These are phyloP conservation scores for Limtongia smithiae DNA, from an alignment of 805 yeast species.

Conservation along the genomic window DNA sequence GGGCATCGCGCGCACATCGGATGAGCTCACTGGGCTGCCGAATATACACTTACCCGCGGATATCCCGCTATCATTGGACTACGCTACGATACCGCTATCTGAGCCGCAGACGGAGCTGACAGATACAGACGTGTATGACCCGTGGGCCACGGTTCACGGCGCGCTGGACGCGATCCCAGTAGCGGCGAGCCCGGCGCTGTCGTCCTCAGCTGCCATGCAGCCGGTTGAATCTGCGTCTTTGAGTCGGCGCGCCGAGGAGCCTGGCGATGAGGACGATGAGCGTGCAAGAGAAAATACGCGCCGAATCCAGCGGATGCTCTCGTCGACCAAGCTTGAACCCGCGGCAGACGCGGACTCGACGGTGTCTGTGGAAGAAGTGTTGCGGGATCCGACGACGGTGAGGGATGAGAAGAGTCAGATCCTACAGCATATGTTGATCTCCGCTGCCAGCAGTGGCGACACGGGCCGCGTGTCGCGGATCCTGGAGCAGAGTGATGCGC, in stretches of 20 bases:
- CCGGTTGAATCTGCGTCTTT: background rate
- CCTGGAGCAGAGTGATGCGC: constrained; percentile 31
- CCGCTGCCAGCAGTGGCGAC: constrained; percentile 40
- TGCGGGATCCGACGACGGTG: constrained; percentile 23
- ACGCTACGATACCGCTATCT: background rate
- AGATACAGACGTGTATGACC: constrained; percentile 1
- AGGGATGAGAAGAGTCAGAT: constrained; percentile 10
- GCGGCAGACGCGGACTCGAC: constrained; percentile 2
- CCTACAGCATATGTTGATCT: constrained; percentile 36
- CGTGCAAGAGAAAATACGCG: constrained; percentile 15
- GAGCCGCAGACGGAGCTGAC: background rate
- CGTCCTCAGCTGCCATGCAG: background rate
- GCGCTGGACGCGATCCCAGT: background rate
- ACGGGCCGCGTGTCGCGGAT: constrained; percentile 33
- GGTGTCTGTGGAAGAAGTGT: constrained; percentile 28
- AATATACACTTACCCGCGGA: background rate
- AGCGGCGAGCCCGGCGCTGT: background rate
- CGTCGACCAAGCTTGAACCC: constrained; percentile 1
- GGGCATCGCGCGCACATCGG: background rate
- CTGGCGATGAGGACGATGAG: constrained; percentile 8
- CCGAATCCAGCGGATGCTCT: constrained; percentile 17
- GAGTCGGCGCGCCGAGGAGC: too few species aligned
- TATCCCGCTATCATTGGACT: background rate
- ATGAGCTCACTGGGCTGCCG: background rate
- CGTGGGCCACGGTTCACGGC: background rate